These are phyloP conservation scores for Starmerella sp. DNA, from an alignment of 805 yeast genomes.

Conservation along the genomic window DNA sequence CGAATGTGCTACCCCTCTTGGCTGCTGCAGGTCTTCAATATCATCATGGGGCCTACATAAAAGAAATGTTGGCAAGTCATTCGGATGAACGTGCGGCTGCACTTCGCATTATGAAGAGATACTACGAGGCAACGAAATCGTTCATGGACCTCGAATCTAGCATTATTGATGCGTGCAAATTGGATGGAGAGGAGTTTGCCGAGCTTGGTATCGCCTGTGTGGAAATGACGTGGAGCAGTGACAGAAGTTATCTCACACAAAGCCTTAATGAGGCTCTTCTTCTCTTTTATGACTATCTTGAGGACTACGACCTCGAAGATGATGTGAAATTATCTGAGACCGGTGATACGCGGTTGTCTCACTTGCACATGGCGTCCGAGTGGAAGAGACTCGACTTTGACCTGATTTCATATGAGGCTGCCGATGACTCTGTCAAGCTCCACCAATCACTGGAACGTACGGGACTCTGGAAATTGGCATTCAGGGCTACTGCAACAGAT, in stretches of 20 bases:
- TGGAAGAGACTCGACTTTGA: constrained; percentile 12
- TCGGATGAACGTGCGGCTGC: neutral
- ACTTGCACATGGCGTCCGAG: neutral
- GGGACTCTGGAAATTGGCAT: constrained; percentile 18
- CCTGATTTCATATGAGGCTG: neutral
- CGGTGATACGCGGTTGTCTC: neutral
- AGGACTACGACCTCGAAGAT: neutral
- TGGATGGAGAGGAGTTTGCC: neutral
- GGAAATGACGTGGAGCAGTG: constrained; percentile 1
- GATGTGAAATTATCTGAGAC: no score
- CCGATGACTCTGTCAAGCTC: neutral
- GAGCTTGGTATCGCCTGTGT: constrained; percentile 3
- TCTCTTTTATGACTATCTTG: neutral
- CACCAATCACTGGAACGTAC: neutral
- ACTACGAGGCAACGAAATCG: neutral
- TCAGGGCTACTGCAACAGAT: neutral
- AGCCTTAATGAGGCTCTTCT: neutral
- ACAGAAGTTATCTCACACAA: neutral
- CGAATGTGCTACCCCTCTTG: neutral
- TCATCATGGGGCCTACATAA: neutral
- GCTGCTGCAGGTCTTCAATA: neutral
- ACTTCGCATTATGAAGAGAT: neutral
- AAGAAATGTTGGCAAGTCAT: neutral
- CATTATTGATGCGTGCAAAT: neutral
- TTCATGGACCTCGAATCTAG: neutral